Evolutionary conservation across 2,329 filamentous ascomycete species (phyloP), one percentile per base, ranked within the genome.

Genomic region (Ceratocystis lukuohia): DNA sequence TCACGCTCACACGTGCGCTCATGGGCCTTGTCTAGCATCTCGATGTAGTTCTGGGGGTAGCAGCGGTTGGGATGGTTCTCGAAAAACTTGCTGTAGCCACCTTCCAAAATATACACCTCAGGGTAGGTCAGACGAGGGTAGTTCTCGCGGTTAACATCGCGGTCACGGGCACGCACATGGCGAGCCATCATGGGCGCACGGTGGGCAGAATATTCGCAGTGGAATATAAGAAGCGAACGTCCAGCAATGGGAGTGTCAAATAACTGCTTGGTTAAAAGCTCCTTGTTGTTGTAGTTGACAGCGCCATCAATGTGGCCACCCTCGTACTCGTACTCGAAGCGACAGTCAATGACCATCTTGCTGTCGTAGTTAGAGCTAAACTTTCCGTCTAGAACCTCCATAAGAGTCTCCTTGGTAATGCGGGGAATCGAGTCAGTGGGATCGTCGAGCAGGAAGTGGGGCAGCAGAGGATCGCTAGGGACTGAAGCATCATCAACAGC

Each of bases 121-220:
- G 94, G 94, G 73, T 96, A 99, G n/a, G 88, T 91, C 68, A 99
- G 84, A 68, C 82, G 83, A 20, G 94, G 94, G 73, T 97, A 99
- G 70, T 83, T 82, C 75, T 94, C 90, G 65, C 86, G 85, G 75
- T 99, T 99, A 73, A 86, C 81, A 46, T 86, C 85, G 68, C 94
- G 90, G 76, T 99, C 94, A 74, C 90, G 86, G 68, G 91, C 87
- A 70, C 94, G 92, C 69, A 99, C 85, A 75, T 91, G 91, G 72
- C 94, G 91, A 62, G 94, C 94, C 88, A 97, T 97, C 69, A 96
- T 87, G 61, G 94, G 94, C 59, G 94, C 94, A 69, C 94, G 89
- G 75, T 97, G 93, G 48, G 91, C 93, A 44, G 94, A 97, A 77
- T 97, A 99, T 77, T 99, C 94, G 83, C 94, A 99, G 78, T 99